Percentiles rank a stretch among this genome's conserved stretches.
phyloP scores from a whole-genome alignment of 2,329 filamentous ascomycete genomes.

The Beauveria sp. region DNA sequence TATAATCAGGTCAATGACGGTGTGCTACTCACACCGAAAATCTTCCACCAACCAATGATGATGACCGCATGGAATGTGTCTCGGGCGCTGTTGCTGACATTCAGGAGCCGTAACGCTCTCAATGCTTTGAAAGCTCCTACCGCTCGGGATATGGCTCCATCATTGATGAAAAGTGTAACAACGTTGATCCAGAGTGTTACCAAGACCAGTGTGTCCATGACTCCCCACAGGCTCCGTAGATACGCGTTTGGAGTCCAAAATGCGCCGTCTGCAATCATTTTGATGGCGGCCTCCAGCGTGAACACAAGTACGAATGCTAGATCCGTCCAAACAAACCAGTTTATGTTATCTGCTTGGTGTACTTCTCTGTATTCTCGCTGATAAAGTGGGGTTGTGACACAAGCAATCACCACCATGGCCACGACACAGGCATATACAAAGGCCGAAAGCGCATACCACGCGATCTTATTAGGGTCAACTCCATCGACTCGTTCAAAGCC shows the following conservation, averaged over 20 bases:
- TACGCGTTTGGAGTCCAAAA: conserved; percentile 98
- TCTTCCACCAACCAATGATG: conserved; percentile 88
- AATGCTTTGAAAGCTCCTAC: conserved; percentile 97
- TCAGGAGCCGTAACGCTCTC: conserved; percentile 81
- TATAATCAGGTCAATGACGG: not conserved
- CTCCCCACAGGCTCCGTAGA: conserved; percentile 91
- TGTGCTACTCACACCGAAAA: conserved; percentile 59
- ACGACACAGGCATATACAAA: conserved; percentile 92
- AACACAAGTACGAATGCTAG: conserved; percentile 84
- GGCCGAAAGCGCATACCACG: conserved; percentile 91
- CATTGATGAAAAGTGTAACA: conserved; percentile 68
- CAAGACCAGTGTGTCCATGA: conserved; percentile 87
- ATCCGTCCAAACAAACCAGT: conserved; percentile 96
- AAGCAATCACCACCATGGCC: conserved; percentile 95
- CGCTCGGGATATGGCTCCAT: conserved; percentile 78
- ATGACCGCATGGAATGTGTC: conserved; percentile 97
- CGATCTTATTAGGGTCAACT: conserved; percentile 75
- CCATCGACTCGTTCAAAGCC: conserved; percentile 84
- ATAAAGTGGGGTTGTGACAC: conserved; percentile 88
- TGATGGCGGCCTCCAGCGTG: conserved; percentile 78
- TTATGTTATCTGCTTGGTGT: conserved; percentile 52
- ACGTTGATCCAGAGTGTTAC: conserved; percentile 96
- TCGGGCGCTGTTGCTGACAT: conserved; percentile 90
- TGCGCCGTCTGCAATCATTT: conserved; percentile 89
- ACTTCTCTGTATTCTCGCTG: conserved; percentile 75